Base-by-base conservation (phyloP, 768 basidiomycete species). In the Kwoniella bestiolae region DNA sequence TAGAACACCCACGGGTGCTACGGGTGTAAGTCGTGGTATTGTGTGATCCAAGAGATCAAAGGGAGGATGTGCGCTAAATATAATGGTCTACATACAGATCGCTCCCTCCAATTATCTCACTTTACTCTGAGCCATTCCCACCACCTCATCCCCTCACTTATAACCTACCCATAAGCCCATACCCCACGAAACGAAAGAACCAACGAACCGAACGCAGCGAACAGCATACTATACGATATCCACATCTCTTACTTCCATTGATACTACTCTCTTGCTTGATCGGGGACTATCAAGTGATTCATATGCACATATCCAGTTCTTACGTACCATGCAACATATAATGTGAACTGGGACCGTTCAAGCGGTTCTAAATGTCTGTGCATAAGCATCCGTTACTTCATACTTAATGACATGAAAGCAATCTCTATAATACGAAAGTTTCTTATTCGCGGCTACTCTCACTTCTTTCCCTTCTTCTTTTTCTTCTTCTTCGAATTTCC, bases 21-120 rank as follows among this genome's bases (percentile, higher is more conserved):
- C 70, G 11, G 79, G 80, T 60, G 79, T 80, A 52, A 76, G 79
- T 76, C 9, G n/a, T n/a, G n/a, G n/a, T n/a, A n/a, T n/a, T n/a
- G n/a, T n/a, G n/a, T n/a, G n/a, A n/a, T n/a, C n/a, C n/a, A n/a
- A n/a, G n/a, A n/a, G n/a, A n/a, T n/a, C n/a, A n/a, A n/a, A n/a
- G n/a, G n/a, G n/a, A 23, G 25, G 29, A 16, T 32, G 21, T 47
- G 31, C 41, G 25, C 47, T 35, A 41, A 49, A 23, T 26, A 32
- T n/a, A 29, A 3, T 7, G 31, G 11, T 51, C 49, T 6, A 34
- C 18, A 16, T 16, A 16, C 45, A 80, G 79, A 79, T 81, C 49
- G 75, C 75, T 11, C 79, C 79, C 0, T 78, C 77, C 1, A 80
- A 79, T 62, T 79, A 81, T 55, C 72, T 79, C 46, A 66, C 73